These are phyloP conservation scores for Talaromyces sp. DNA, from an alignment of 2,329 filamentous ascomycete species.

Conservation along the genomic window DNA sequence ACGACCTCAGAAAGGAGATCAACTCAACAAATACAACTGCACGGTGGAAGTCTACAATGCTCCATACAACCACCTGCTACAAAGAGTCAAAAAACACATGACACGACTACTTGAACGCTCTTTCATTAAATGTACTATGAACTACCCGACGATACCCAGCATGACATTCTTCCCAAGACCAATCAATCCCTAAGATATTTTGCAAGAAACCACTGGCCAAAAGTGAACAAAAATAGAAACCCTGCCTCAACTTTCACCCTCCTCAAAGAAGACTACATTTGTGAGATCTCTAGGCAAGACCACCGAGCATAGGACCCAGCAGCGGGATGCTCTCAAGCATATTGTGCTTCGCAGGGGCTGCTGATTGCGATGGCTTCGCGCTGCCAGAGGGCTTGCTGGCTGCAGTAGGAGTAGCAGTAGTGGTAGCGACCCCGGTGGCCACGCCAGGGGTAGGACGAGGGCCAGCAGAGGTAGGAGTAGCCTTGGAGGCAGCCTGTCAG, in stretches of 20 bases:
- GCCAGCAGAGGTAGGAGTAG: conserved; percentile 6
- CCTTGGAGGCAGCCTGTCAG: conserved; percentile 11
- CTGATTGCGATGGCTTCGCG: neutral
- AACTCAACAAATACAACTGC: neutral
- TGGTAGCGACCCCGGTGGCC: neutral
- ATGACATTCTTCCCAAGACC: neutral
- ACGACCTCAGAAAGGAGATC: neutral
- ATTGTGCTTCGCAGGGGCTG: conserved; percentile 1
- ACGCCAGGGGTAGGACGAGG: conserved; percentile 8
- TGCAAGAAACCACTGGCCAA: neutral
- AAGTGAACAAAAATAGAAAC: neutral
- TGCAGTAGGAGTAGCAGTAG: neutral
- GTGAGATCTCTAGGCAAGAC: neutral
- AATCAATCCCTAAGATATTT: neutral
- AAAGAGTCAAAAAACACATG: neutral
- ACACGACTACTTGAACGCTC: neutral
- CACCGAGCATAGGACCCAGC: neutral
- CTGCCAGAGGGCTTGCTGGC: neutral
- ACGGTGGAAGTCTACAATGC: conserved; percentile 5
- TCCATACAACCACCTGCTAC: neutral
- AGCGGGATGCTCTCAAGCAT: conserved; percentile 5
- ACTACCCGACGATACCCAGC: neutral
- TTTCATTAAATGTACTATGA: neutral
- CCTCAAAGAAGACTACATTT: neutral
- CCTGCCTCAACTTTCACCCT: neutral